Percentiles rank a stretch among this genome's conserved stretches.
phyloP scores from a whole-genome alignment of 495 filamentous ascomycete genomes.

The Pyrenula aspistea region DNA sequence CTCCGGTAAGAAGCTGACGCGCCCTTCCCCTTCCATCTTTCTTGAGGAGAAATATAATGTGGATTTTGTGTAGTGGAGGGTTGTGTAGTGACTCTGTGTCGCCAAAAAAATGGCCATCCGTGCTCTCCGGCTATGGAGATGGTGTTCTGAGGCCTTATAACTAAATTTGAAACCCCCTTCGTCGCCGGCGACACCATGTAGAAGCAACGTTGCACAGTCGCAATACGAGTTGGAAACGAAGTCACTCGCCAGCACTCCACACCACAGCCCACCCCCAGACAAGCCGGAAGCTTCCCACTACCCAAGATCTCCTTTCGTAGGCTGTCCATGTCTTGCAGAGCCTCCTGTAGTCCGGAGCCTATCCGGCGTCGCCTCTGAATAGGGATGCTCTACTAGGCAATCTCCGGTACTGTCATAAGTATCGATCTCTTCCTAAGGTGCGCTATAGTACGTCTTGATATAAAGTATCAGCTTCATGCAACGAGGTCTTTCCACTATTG shows the following conservation, averaged over 20 bases:
- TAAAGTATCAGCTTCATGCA: neutral
- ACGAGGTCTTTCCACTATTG: neutral
- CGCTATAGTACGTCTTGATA: neutral
- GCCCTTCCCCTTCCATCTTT: too few relatives aligned
- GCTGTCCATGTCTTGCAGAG: neutral
- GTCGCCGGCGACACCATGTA: neutral
- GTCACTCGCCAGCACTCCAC: neutral
- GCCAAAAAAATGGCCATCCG: too few relatives aligned
- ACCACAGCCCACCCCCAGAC: neutral
- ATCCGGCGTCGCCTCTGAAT: neutral
- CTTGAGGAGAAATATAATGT: too few relatives aligned
- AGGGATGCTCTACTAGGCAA: neutral
- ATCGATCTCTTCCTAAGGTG: neutral
- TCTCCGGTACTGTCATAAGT: neutral
- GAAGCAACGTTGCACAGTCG: neutral
- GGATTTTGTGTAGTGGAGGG: too few relatives aligned
- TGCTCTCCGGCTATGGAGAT: too few relatives aligned
- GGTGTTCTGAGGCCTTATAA: too few relatives aligned
- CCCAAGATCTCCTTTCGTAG: neutral
- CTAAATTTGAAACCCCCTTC: too few relatives aligned
- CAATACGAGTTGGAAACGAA: neutral
- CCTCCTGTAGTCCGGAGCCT: neutral
- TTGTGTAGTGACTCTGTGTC: too few relatives aligned
- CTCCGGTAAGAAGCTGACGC: too few relatives aligned
- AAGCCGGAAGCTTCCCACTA: neutral